phyloP scores from a whole-genome alignment of 106 monocot species.

The Dactylorhiza incarnata region DNA sequence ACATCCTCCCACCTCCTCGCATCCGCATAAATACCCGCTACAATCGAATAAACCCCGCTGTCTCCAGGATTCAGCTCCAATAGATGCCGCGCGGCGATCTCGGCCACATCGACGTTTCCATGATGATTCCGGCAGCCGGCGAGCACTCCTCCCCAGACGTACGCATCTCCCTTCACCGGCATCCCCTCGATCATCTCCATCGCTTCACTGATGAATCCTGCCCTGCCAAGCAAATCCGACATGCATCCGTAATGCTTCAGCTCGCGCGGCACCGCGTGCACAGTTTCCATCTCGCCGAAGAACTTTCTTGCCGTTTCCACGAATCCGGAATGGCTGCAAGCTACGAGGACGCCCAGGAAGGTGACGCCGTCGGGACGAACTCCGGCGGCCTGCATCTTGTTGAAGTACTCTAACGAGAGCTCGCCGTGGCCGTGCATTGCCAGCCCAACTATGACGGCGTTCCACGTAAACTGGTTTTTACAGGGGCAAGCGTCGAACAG shows the following conservation, averaged over 20 bases:
- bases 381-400: conserved; percentile 23
- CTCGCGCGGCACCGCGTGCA: conserved; percentile 31
- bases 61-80: conserved; percentile 32
- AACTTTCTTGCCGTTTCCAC: conserved; percentile 21
- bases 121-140: conserved; percentile 49
- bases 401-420: conserved; percentile 38
- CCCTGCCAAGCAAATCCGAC: conserved; percentile 48
- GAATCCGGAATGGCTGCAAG: conserved; percentile 47
- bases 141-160: conserved; percentile 61
- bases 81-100: conserved; percentile 27
- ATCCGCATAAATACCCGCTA: conserved; percentile 54
- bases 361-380: conserved; percentile 43
- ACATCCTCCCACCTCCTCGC: conserved; percentile 42
- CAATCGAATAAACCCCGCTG: conserved; percentile 46
- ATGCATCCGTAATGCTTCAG: conserved; percentile 76
- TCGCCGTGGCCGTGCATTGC: conserved; percentile 52
- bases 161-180: conserved; percentile 50
- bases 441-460: conserved; percentile 41
- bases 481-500: conserved; percentile 23
- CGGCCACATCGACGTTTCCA: conserved; percentile 40
- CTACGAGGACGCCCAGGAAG: conserved; percentile 39
- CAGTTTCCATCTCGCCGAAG: conserved; percentile 38
- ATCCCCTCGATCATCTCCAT: conserved; percentile 48
- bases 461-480: conserved; percentile 57
- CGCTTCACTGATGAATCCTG: conserved; percentile 49